A percentile compares a stretch with the other conserved stretches of the same genome.
These are phyloP conservation scores for Arthrobotrys conoides DNA, from an alignment of 2,329 filamentous ascomycete genomes.

Conservation along the genomic window DNA sequence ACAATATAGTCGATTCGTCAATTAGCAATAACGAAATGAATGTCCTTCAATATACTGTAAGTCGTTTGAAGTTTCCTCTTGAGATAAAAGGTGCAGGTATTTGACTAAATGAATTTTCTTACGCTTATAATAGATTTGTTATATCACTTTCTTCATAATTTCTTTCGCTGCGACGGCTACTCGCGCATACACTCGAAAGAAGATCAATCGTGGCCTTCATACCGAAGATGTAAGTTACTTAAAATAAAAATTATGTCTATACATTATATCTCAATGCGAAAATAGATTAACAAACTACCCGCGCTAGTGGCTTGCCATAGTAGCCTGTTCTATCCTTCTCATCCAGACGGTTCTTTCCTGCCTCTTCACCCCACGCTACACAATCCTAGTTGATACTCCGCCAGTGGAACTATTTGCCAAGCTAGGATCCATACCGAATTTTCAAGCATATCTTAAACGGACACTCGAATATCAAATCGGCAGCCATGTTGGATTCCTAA, in stretches of 20 bases:
- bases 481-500: constrained; percentile 54
- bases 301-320: constrained; percentile 44
- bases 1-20: not conserved
- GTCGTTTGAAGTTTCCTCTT: not conserved
- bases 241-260: not conserved
- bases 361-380: constrained; percentile 52
- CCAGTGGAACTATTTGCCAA: not conserved
- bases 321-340: constrained; percentile 29
- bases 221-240: constrained; percentile 49
- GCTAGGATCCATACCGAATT: not conserved
- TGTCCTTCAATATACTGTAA: constrained; percentile 45
- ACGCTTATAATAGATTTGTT: constrained; percentile 25
- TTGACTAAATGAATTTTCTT: constrained; percentile 1
- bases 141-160: constrained; percentile 43
- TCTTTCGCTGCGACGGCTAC: constrained; percentile 39
- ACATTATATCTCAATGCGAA: too few species aligned
- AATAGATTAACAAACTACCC: not conserved
- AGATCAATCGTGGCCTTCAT: constrained; percentile 54
- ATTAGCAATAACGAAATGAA: constrained; percentile 28
- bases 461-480: constrained; percentile 50
- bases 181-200: constrained; percentile 45
- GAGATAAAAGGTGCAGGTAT: not conserved
- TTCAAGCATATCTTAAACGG: constrained; percentile 34
- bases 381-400: constrained; percentile 12
- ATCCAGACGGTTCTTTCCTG: constrained; percentile 39